Conservation (phyloP, 129 eudicot species). For the Kitagawia praeruptora region DNA sequence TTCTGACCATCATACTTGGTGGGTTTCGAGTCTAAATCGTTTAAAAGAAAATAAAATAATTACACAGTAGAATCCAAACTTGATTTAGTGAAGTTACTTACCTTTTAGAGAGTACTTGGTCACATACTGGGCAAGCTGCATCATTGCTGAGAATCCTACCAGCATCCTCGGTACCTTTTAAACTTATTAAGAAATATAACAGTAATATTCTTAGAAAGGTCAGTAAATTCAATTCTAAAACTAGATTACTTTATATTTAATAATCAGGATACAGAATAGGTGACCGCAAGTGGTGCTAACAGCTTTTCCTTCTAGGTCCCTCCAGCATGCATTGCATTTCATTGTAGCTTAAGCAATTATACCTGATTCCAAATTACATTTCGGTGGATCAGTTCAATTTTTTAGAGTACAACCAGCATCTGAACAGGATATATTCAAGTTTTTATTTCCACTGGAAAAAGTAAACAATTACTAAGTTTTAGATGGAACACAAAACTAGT, state of each 20-base stretch:
- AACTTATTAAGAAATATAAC: conserved; percentile 35
- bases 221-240: conserved; percentile 14
- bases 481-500: neutral
- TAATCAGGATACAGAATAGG: conserved; percentile 69
- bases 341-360: conserved; percentile 38
- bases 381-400: neutral
- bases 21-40: neutral
- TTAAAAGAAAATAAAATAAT: neutral
- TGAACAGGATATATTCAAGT: neutral
- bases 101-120: conserved; percentile 96
- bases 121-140: conserved; percentile 92
- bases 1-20: neutral
- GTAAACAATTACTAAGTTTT: too few relatives aligned
- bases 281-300: conserved; percentile 83
- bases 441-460: neutral
- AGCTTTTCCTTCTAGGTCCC: conserved; percentile 87
- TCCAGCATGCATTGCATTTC: conserved; percentile 99
- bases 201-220: conserved; percentile 13
- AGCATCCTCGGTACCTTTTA: conserved; percentile 83
- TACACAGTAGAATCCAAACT: neutral
- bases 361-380: neutral
- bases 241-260: neutral
- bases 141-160: conserved; percentile 73
- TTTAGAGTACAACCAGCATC: conserved; percentile 8
- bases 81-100: conserved; percentile 11